Conservation (phyloP, 306 rosid genomes). For the Sicyos baderoa region DNA sequence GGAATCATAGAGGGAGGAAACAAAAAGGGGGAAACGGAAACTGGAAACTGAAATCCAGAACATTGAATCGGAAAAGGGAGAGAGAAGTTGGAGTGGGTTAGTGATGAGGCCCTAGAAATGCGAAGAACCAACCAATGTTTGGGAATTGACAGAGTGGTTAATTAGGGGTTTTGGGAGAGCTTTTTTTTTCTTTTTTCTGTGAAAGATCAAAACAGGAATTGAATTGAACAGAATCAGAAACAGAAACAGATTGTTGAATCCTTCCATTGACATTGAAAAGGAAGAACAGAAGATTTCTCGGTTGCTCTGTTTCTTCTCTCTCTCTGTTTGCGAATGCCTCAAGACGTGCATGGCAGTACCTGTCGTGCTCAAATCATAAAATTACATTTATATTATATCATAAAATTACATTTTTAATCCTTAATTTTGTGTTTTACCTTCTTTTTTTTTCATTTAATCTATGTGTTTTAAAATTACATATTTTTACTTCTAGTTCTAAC, state of each 20-base stretch:
- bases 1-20: background rate
- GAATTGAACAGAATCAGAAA: background rate
- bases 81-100: slow-evolving; percentile 31
- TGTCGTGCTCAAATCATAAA: no score
- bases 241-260: slow-evolving; percentile 13
- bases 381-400: no score
- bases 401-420: no score
- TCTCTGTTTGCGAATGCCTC: no score
- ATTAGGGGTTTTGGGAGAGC: slow-evolving; percentile 4
- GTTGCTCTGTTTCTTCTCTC: no score
- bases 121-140: slow-evolving; percentile 30
- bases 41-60: slow-evolving; percentile 16
- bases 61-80: slow-evolving; percentile 19
- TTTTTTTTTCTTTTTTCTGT: background rate
- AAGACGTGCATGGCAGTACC: no score
- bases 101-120: slow-evolving; percentile 28
- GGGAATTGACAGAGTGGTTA: slow-evolving; percentile 30
- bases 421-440: no score
- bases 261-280: slow-evolving; percentile 10
- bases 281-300: background rate
- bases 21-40: background rate
- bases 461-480: no score
- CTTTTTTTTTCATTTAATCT: no score
- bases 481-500: no score
- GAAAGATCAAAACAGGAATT: background rate